Evolutionary conservation across 139 green algal species (phyloP).

Genomic region (Tetraselmis chui): DNA sequence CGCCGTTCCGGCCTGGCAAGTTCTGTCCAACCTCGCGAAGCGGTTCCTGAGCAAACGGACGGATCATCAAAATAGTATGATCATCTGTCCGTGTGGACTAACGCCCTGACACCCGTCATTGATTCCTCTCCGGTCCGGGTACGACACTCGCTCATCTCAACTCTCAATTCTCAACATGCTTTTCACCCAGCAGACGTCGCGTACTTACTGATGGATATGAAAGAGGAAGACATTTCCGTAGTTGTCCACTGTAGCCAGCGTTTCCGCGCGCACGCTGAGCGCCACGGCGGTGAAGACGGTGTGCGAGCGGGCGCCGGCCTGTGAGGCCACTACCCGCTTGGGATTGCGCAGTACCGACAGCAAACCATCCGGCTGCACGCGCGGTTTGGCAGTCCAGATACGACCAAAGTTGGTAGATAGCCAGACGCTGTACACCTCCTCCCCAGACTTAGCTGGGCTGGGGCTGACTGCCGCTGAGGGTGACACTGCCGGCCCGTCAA

Average conservation of each 20-base stretch:
- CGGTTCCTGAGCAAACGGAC: slow-evolving; percentile 5
- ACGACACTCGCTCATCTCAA: too few species aligned
- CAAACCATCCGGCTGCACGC: background rate
- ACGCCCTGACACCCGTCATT: too few species aligned
- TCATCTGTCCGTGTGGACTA: too few species aligned
- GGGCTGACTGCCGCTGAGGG: too few species aligned
- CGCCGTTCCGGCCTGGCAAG: slow-evolving; percentile 13
- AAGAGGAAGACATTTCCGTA: background rate
- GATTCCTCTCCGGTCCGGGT: too few species aligned
- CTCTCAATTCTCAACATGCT: too few species aligned
- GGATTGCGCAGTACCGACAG: background rate
- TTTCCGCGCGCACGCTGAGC: background rate
- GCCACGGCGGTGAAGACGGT: background rate
- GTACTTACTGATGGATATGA: background rate
- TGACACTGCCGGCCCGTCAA: too few species aligned
- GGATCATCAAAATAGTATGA: too few species aligned
- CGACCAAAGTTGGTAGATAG: background rate
- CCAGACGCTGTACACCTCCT: background rate
- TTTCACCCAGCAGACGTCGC: too few species aligned
- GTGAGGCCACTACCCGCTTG: background rate
- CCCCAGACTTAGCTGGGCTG: too few species aligned
- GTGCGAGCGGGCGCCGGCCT: too few species aligned
- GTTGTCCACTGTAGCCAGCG: background rate
- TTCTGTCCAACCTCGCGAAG: slow-evolving; percentile 16
- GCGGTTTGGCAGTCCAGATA: background rate